Conservation (phyloP, 2,329 filamentous ascomycete genomes). For the Trichoderma koningiopsis region DNA sequence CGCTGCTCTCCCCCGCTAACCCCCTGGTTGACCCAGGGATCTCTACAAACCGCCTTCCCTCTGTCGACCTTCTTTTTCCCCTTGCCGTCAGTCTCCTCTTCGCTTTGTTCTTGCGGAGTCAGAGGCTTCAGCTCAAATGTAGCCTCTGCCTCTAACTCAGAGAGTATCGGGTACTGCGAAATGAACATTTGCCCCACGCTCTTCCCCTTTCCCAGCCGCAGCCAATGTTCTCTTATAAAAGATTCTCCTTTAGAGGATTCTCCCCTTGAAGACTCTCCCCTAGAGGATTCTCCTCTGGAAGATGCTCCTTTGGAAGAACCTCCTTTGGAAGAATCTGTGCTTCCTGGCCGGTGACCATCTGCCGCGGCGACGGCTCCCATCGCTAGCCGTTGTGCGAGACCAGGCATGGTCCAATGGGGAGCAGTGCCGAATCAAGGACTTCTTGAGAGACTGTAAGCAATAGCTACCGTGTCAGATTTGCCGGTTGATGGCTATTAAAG, state of each 20-base stretch:
- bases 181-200: neutral
- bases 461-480: neutral
- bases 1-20: neutral
- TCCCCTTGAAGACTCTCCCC: neutral
- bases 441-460: neutral
- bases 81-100: neutral
- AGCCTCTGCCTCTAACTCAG: neutral
- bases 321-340: neutral
- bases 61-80: neutral
- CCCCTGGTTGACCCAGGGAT: neutral
- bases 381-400: neutral
- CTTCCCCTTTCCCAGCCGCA: neutral
- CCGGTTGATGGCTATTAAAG: neutral
- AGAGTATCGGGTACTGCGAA: neutral
- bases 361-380: neutral
- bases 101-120: neutral
- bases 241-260: neutral
- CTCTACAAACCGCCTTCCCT: neutral
- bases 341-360: neutral
- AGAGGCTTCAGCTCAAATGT: neutral
- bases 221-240: neutral
- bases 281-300: neutral
- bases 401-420: neutral
- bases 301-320: neutral
- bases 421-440: neutral